Conservation (phyloP, 192 early-diverging fungal species). For the Backusella australiensis region DNA sequence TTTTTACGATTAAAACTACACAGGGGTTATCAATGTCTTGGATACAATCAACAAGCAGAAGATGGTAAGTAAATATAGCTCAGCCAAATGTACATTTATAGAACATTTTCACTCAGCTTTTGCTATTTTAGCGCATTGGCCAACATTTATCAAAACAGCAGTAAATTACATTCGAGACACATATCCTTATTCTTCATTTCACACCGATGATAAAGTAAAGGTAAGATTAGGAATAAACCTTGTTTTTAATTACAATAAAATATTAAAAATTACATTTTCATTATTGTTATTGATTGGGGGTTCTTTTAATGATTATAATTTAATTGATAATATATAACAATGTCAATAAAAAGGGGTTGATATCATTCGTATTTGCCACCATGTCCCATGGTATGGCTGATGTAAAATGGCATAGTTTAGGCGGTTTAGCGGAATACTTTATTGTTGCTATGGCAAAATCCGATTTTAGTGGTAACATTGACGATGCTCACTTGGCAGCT, state of each 20-base stretch:
- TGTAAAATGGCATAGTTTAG: conserved; percentile 64
- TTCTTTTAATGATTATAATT: neutral
- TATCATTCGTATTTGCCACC: conserved; percentile 64
- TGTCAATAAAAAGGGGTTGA: conserved; percentile 39
- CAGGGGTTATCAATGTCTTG: conserved; percentile 59
- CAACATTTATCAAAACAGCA: conserved; percentile 55
- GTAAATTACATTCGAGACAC: conserved; percentile 54
- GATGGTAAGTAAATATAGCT: conserved; percentile 29
- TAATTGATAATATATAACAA: neutral
- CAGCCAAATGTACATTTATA: neutral
- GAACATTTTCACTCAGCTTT: neutral
- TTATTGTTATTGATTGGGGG: neutral
- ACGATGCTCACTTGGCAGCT: conserved; percentile 52
- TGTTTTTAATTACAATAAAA: neutral
- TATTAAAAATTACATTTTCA: neutral
- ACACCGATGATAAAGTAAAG: conserved; percentile 40
- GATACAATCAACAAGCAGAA: conserved; percentile 40
- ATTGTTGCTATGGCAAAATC: conserved; percentile 49
- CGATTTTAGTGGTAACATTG: conserved; percentile 47
- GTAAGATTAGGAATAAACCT: conserved; percentile 11
- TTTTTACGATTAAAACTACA: neutral
- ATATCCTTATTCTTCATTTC: conserved; percentile 47
- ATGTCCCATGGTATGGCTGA: conserved; percentile 72
- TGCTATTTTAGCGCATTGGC: conserved; percentile 62
- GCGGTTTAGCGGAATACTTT: conserved; percentile 55